These are phyloP conservation scores for Ophiorrhiza pumila DNA, from an alignment of 257 asterid genomes.

Conservation along the genomic window DNA sequence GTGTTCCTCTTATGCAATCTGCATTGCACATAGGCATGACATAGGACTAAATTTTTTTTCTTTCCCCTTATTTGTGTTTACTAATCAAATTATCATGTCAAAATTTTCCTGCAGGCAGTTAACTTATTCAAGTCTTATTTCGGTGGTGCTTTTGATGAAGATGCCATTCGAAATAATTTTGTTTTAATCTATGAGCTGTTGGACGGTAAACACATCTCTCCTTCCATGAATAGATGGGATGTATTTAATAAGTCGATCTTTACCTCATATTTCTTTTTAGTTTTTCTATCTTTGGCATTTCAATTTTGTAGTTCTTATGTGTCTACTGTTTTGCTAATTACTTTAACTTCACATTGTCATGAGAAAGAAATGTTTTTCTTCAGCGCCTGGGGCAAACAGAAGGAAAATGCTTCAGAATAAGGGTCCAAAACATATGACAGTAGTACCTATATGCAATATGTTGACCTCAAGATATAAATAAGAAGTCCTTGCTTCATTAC, in stretches of 20 bases:
- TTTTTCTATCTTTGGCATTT: not conserved
- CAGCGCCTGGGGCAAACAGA: not conserved
- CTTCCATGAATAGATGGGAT: not conserved
- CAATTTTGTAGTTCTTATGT: not conserved
- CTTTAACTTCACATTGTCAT: not conserved
- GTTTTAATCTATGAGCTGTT: conserved; percentile 89
- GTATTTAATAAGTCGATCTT: not conserved
- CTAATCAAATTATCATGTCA: not conserved
- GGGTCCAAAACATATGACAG: too few species aligned
- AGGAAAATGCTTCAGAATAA: not conserved
- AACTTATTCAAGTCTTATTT: conserved; percentile 89
- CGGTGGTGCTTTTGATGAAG: conserved; percentile 98
- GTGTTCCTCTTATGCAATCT: not conserved
- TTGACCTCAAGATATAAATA: not conserved
- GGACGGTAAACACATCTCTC: conserved; percentile 55
- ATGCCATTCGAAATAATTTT: conserved; percentile 96
- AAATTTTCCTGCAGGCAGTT: conserved; percentile 66
- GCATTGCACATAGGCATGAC: not conserved
- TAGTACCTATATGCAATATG: not conserved
- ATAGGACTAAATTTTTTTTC: not conserved
- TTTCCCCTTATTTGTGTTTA: not conserved
- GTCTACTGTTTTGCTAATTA: not conserved
- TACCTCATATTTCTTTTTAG: not conserved
- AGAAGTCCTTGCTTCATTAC: not conserved
- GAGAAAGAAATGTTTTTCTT: not conserved